Evolutionary conservation across 2,329 filamentous ascomycete genomes (phyloP), one percentile per base, ranked within the genome.

Genomic region (Aspergillus clavatus): DNA sequence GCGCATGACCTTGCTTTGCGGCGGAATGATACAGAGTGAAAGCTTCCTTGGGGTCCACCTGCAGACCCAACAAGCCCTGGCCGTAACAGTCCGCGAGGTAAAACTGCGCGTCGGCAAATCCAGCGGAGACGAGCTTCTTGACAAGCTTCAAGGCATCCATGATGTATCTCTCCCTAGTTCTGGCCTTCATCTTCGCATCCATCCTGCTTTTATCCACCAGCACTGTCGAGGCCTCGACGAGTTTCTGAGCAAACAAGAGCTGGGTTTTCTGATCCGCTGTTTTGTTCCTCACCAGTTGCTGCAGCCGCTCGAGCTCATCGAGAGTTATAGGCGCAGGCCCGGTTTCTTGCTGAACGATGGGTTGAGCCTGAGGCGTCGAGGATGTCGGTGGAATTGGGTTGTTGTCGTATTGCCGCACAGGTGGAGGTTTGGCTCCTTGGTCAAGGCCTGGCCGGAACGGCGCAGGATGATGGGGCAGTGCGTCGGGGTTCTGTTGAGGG

Each of bases 11-110:
- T 10, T 84, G 72, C 71, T 97, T 98, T 0, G 93, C 93, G 2
- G 91, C 89, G 7, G 89, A 89, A 67, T 96, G 90, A 59, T 98
- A 98, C 7, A 97, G 74, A 2, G 82, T 84, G 65, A 96, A 98
- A 0, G 93, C 93, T 70, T 97, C 90, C 61, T 94, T 95, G 42
- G 86, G 81, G 58, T 97, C 91, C 0, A 82, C 77, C 57, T 91
- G 84, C 10, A 87, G 72, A 4, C 90, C 89, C 18, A 97, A 79
- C 7, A 81, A 71, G 4, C 91, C 90, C 53, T 86, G 83, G 2
- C 93, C 91, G 56, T 93, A 84, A 61, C 86, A 89, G 65, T 97
- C 93, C 16, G 91, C 93, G 42, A 95, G 71, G 57, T 88, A 89
- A 69, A 98, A 98, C 82, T 95, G 95, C 23, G 91, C 90, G 7